Evolutionary conservation across 2,329 filamentous ascomycete species (phyloP).

Genomic region (Colletotrichum lupini): DNA sequence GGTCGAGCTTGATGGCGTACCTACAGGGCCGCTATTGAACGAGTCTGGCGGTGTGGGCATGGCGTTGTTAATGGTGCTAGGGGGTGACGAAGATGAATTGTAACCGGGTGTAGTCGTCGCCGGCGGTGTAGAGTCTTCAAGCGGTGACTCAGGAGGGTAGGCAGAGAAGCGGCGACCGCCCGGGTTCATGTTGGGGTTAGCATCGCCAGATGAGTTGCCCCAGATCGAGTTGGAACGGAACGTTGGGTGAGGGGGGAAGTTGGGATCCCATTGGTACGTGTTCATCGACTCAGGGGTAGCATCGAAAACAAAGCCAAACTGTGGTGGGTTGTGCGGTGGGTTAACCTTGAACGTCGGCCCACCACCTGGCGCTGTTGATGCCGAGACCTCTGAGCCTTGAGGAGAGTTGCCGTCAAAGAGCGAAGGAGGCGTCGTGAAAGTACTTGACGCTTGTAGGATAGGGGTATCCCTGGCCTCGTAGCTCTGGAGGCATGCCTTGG

Average conservation of each 20-base stretch:
- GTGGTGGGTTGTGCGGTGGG: constrained; percentile 63
- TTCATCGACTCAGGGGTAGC: constrained; percentile 65
- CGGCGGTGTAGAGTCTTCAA: constrained; percentile 49
- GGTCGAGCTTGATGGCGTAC: constrained; percentile 24
- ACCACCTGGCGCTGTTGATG: constrained; percentile 41
- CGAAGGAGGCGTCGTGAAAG: constrained; percentile 58
- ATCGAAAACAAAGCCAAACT: constrained; percentile 70
- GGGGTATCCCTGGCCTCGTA: constrained; percentile 73
- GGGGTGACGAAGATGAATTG: constrained; percentile 37
- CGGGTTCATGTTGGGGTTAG: constrained; percentile 39
- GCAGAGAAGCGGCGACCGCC: constrained; percentile 69
- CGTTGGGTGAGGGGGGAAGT: constrained; percentile 58
- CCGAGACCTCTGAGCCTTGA: constrained; percentile 53
- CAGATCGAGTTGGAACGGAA: constrained; percentile 77
- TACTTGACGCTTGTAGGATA: constrained; percentile 45
- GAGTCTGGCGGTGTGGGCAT: constrained; percentile 59
- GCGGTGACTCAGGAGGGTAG: constrained; percentile 67
- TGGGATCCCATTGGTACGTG: constrained; percentile 55
- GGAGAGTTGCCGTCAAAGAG: constrained; percentile 62
- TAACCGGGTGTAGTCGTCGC: constrained; percentile 41
- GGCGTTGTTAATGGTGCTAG: constrained; percentile 35
- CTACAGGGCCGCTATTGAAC: constrained; percentile 34
- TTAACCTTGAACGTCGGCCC: constrained; percentile 53
- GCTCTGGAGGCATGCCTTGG: constrained; percentile 86
- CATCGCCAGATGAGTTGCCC: constrained; percentile 66